Evolutionary conservation across 305 asterid genomes (phyloP).

Genomic region (Fraxinus nigra): DNA sequence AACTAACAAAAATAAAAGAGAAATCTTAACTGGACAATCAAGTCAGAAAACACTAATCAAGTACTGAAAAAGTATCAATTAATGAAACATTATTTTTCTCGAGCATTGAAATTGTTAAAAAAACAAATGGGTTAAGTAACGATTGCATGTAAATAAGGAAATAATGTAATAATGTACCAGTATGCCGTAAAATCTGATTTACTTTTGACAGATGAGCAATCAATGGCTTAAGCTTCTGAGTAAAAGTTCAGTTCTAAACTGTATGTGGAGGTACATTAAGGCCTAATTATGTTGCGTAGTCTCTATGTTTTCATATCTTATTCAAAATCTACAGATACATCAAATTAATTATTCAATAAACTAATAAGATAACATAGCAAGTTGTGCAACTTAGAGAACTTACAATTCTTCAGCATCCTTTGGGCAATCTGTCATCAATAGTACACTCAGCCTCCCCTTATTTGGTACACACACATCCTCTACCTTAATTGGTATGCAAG

Average conservation of each 20-base stretch:
- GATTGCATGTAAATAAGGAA: not conserved
- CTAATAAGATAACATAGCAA: not conserved
- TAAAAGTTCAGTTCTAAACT: not conserved
- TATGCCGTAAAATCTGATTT: too few relatives aligned
- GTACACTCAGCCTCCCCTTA: not conserved
- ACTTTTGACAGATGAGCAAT: not conserved
- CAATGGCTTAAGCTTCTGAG: not conserved
- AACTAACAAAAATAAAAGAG: not conserved
- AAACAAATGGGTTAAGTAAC: not conserved
- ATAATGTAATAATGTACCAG: too few relatives aligned
- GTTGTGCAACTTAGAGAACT: not conserved
- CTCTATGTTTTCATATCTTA: not conserved
- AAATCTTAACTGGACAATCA: not conserved
- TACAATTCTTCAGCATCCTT: not conserved
- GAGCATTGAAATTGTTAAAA: not conserved
- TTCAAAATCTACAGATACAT: not conserved
- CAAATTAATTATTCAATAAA: not conserved
- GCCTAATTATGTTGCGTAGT: not conserved
- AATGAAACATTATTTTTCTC: not conserved
- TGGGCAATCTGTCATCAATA: not conserved
- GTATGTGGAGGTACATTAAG: not conserved
- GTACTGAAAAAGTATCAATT: not conserved
- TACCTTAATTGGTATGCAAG: too few relatives aligned
- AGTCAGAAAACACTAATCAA: not conserved
- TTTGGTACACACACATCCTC: too few relatives aligned